Percentiles rank a stretch among this genome's conserved stretches.
phyloP scores from a whole-genome alignment of 169 alveolate genomes.

The Eimeria necatrix region DNA sequence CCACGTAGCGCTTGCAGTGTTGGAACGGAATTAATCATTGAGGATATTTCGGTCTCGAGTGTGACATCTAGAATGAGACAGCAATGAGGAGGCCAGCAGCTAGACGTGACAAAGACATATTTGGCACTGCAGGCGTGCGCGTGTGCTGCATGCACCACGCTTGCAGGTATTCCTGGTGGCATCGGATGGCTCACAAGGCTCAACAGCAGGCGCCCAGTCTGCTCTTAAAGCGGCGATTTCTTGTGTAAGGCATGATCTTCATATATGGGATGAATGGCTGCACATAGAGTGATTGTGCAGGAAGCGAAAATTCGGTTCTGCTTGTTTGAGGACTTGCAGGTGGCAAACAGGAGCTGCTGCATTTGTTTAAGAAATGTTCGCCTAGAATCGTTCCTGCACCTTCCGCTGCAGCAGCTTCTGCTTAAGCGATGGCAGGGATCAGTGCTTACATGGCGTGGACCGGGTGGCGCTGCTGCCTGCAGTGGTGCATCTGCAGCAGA shows the following conservation, averaged over 20 bases:
- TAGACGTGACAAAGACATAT: neutral
- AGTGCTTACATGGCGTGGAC: constrained; percentile 53
- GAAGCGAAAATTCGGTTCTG: neutral
- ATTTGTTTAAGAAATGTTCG: constrained; percentile 58
- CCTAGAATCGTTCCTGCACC: constrained; percentile 55
- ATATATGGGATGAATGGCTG: no score
- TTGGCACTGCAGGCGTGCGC: neutral
- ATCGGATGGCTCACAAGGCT: constrained; percentile 9
- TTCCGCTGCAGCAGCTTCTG: constrained; percentile 73
- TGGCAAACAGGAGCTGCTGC: constrained; percentile 57
- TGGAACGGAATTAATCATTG: no score
- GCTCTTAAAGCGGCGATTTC: neutral
- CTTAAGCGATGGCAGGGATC: constrained; percentile 58
- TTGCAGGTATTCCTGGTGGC: constrained; percentile 52
- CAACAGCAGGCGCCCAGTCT: neutral
- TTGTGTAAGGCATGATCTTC: neutral
- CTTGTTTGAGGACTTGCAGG: neutral
- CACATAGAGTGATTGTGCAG: neutral
- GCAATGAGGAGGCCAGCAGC: neutral
- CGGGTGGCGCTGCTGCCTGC: constrained; percentile 61
- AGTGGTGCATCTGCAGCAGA: constrained; percentile 30
- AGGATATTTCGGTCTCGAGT: no score
- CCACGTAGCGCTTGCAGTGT: no score
- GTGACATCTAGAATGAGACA: neutral
- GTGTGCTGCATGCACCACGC: neutral